These are phyloP conservation scores for Wickerhamomyces bisporus DNA, from an alignment of 805 yeast species.

Conservation along the genomic window DNA sequence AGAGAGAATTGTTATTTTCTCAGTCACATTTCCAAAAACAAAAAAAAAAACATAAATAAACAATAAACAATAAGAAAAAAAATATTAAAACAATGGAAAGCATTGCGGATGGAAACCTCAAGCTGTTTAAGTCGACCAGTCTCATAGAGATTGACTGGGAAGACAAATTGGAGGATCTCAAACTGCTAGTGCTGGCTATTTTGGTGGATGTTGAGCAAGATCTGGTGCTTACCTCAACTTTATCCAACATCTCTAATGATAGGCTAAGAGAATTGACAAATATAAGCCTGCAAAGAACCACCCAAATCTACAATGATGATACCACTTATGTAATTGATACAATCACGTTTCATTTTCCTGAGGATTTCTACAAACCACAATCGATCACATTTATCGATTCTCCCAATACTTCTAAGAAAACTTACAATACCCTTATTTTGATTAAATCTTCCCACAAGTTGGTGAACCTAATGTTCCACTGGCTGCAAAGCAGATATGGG, in stretches of 20 bases:
- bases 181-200: slow-evolving; percentile 17
- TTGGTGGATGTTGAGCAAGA: slow-evolving; percentile 20
- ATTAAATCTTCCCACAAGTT: slow-evolving; percentile 13
- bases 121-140: slow-evolving; percentile 13
- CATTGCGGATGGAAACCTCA: slow-evolving; percentile 14
- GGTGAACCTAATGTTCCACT: slow-evolving; percentile 19
- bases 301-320: slow-evolving; percentile 1
- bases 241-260: slow-evolving; percentile 13
- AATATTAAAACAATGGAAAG: slow-evolving; percentile 6
- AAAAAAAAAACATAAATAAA: slow-evolving; percentile 1
- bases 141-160: slow-evolving; percentile 7
- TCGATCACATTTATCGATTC: slow-evolving; percentile 12
- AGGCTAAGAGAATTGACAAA: slow-evolving; percentile 13
- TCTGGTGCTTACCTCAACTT: slow-evolving; percentile 14
- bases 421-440: slow-evolving; percentile 11
- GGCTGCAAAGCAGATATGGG: slow-evolving; percentile 26
- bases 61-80: too few species aligned
- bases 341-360: slow-evolving; percentile 14
- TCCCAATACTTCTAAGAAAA: background rate
- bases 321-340: slow-evolving; percentile 4
- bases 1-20: background rate
- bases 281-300: slow-evolving; percentile 2
- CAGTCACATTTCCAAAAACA: background rate
- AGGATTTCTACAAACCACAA: slow-evolving; percentile 16
- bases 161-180: slow-evolving; percentile 10